phyloP scores from a whole-genome alignment of 768 basidiomycete species.

The Tulasnella sp. region DNA sequence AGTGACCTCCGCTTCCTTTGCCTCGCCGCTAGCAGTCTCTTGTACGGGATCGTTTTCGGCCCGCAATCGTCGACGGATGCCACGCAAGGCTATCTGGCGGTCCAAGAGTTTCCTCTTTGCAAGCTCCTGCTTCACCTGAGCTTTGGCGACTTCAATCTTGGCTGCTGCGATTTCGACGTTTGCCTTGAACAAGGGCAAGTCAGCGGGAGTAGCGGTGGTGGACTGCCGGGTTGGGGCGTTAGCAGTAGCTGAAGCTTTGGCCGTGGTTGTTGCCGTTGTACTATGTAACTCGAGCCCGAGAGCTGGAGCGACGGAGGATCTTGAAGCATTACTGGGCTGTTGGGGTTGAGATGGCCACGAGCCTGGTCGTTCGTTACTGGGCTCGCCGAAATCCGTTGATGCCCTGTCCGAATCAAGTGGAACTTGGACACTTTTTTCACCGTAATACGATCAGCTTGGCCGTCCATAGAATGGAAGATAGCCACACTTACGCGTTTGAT shows the following conservation, averaged over 20 bases:
- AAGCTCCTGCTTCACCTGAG: background rate
- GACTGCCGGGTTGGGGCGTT: background rate
- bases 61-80: too few species aligned
- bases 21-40: too few species aligned
- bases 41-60: too few species aligned
- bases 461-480: background rate
- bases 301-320: background rate
- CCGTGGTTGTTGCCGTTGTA: background rate
- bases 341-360: background rate
- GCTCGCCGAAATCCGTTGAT: background rate
- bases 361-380: background rate
- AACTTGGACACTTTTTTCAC: background rate
- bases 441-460: background rate
- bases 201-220: background rate
- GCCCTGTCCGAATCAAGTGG: background rate
- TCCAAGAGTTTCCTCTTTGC: background rate
- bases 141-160: background rate
- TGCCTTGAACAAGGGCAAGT: background rate
- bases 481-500: background rate
- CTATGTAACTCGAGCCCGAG: background rate
- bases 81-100: background rate
- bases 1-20: too few species aligned
- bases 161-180: background rate
- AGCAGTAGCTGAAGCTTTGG: background rate
- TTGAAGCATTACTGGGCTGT: background rate